Evolutionary conservation across 1,284 basidiomycete genomes (phyloP).

Genomic region (Microbotryum violaceum): DNA sequence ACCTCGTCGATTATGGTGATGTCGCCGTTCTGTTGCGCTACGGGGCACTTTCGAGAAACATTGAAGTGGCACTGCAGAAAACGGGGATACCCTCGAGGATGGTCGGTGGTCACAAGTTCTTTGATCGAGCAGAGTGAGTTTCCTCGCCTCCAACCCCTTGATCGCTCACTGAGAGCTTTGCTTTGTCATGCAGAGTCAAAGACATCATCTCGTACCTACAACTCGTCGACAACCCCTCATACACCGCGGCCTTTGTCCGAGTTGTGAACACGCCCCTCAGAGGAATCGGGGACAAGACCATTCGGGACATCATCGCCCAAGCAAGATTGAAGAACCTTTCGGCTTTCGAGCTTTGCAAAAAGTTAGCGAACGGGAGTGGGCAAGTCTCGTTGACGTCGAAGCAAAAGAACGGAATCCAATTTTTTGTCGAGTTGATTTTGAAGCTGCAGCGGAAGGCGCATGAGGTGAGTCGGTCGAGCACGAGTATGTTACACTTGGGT

Average conservation of each 20-base stretch:
- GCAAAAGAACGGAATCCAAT: constrained; percentile 55
- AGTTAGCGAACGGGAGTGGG: constrained; percentile 54
- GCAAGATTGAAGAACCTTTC: constrained; percentile 52
- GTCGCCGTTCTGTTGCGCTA: constrained; percentile 75
- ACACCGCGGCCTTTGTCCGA: constrained; percentile 68
- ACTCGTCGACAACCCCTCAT: constrained; percentile 71
- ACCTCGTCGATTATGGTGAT: constrained; percentile 63
- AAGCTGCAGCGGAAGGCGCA: constrained; percentile 53
- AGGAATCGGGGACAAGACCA: constrained; percentile 73
- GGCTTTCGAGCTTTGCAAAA: constrained; percentile 53
- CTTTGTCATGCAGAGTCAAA: constrained; percentile 52
- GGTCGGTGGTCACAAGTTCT: constrained; percentile 77
- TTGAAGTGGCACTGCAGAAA: constrained; percentile 71
- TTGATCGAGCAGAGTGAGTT: constrained; percentile 61
- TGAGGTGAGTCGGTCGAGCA: constrained; percentile 44
- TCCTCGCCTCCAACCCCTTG: too few relatives aligned
- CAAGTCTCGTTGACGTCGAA: constrained; percentile 54
- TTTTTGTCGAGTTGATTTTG: constrained; percentile 56
- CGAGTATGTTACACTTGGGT: neutral
- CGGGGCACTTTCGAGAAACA: constrained; percentile 68
- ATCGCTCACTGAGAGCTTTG: constrained; percentile 2
- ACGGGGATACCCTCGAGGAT: constrained; percentile 69
- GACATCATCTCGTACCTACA: constrained; percentile 82
- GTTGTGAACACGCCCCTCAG: constrained; percentile 68
- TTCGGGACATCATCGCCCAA: constrained; percentile 53